Evolutionary conservation across 345 rosid genomes (phyloP), one percentile per base, ranked within the genome.

Genomic region (Lepidium aucheri): DNA sequence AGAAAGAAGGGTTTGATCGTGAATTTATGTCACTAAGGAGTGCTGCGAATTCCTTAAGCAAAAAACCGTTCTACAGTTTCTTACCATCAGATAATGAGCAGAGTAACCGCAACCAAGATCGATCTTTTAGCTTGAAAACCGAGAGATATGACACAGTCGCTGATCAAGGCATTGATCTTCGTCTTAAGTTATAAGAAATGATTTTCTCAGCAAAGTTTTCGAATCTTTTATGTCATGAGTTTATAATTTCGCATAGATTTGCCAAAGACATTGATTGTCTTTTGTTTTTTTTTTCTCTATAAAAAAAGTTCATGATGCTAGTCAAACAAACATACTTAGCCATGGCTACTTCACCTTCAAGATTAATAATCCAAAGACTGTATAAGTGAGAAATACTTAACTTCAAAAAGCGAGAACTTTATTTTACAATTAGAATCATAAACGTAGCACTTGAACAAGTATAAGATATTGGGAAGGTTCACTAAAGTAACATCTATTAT

Each of bases 121-220:
- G 66, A 47, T 43, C 65, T n/a, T 46, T 76, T 24, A 20, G 81
- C 70, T 53, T 78, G 15, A 69, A 50, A 60, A 61, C 42, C 7
- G 81, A 77, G 33, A 79, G 58, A 70, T 17, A 28, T 68, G 86
- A 79, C 65, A 39, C 67, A 50, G 68, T 38, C 41, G 60, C 35
- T 63, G 86, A 83, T 45, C 68, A 66, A 0, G 78, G 57, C 42
- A 77, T 85, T 72, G 94, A 87, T 78, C 88, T 87, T 20, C 78
- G 75, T 54, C 76, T 85, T 17, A 80, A 76, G 80, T 81, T 87
- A 40, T 87, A 64, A 65, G 6, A 8, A 40, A 15, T 14, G 0
- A 10, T 26, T 47, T 16, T 45, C 30, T n/a, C 36, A 9, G 28
- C 33, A 63, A 22, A 41, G 5, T 36, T 68, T 40, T 70, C 1